Evolutionary conservation across 495 filamentous ascomycete species (phyloP), one percentile per base, ranked within the genome.

Genomic region (Ramalina intermedia): DNA sequence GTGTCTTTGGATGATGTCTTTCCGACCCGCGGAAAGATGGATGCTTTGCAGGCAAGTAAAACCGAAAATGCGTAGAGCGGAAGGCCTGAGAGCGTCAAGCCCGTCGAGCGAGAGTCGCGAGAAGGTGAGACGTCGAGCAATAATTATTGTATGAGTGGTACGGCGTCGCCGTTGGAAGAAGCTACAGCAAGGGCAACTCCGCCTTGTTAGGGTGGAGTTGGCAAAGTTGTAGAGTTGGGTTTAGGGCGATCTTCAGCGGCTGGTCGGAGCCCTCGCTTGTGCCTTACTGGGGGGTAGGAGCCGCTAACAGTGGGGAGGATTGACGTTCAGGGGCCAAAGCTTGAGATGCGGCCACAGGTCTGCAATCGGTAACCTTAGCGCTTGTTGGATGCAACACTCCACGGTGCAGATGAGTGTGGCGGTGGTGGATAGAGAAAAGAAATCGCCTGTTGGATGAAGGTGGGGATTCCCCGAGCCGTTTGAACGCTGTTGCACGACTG

Each of bases 191-290:
- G 21, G 12, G 35, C 21, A 23, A 46, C 38, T 55, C 52, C 48
- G 52, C 52, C 48, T 55, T 43, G 35, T 55, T 43, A 41, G 11
- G 43, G 12, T 37, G 38, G 24, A 37, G 27, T 11, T 21, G 43
- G 35, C 20, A 9, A 21, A 37, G 27, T 27, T 37, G 33, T 20
- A 35, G 39, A 4, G 41, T 18, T 44, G 23, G 52, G 41, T 17
- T 11, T 23, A 47, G 40, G 27, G 41, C 29, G 35, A 18, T 47
- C 13, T 29, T 20, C 37, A 14, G 20, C 36, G 29, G 23, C 36
- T 35, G 23, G 35, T 51, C 44, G 51, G 51, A 57, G 55, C 48
- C 48, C 50, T 49, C 48, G 55, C 51, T 48, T 51, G 46, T 51
- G 55, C 55, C 55, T 58, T 49, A 52, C 18, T 5, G 40, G 36